Percentiles rank a stretch among this genome's conserved stretches.
Conservation (phyloP, 805 yeast genomes). For the Kluyveromyces nonfermentans region DNA sequence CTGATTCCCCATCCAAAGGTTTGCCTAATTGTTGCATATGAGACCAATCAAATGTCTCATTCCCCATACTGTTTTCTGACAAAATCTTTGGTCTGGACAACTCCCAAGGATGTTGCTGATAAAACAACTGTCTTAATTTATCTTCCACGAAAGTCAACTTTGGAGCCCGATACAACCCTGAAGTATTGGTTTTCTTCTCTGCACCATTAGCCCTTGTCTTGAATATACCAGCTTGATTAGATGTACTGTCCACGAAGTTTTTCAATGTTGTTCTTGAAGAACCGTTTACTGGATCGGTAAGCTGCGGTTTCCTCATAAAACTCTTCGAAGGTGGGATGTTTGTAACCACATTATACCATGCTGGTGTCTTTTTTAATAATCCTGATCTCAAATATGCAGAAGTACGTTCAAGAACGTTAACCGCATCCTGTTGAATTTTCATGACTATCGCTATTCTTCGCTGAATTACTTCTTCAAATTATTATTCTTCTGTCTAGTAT, state of each 20-base stretch:
- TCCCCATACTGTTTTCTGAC: slow-evolving; percentile 58
- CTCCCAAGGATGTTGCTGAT: slow-evolving; percentile 97
- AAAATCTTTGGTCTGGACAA: slow-evolving; percentile 79
- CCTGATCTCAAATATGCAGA: slow-evolving; percentile 68
- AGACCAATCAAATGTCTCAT: slow-evolving; percentile 69
- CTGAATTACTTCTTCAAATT: too few relatives aligned
- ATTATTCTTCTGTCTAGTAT: too few relatives aligned
- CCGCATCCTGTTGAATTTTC: slow-evolving; percentile 73
- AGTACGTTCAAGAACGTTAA: slow-evolving; percentile 69
- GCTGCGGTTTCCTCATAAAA: slow-evolving; percentile 30
- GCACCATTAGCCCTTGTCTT: slow-evolving; percentile 26
- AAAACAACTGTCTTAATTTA: slow-evolving; percentile 70
- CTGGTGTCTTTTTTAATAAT: slow-evolving; percentile 62
- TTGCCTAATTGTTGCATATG: slow-evolving; percentile 60
- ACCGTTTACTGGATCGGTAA: slow-evolving; percentile 18
- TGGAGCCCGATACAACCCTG: slow-evolving; percentile 20
- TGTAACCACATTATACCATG: slow-evolving; percentile 83
- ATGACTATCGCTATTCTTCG: slow-evolving; percentile 22
- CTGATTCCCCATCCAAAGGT: slow-evolving; percentile 83
- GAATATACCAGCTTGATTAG: slow-evolving; percentile 18
- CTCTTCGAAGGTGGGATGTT: slow-evolving; percentile 70
- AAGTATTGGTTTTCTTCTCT: slow-evolving; percentile 14
- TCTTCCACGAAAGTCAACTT: slow-evolving; percentile 45
- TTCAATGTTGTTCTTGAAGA: slow-evolving; percentile 12
- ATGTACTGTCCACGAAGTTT: slow-evolving; percentile 8